These are phyloP conservation scores for Botryotinia calthae DNA, from an alignment of 2,329 filamentous ascomycete genomes.

Conservation along the genomic window DNA sequence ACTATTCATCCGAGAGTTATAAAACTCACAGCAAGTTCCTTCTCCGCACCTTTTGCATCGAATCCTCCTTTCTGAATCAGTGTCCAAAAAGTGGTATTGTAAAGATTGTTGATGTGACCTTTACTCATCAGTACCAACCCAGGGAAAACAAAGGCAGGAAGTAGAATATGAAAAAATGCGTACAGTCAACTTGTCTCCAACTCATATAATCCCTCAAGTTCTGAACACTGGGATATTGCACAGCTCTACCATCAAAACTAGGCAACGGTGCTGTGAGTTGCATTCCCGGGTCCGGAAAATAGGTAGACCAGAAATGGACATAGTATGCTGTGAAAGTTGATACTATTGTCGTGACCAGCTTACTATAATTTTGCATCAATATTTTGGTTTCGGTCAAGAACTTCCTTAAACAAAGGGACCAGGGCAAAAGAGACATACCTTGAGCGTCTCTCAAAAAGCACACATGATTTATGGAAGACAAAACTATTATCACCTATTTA, in stretches of 20 bases:
- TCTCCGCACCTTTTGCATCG: constrained; percentile 75
- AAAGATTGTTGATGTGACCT: constrained; percentile 98
- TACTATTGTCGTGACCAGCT: constrained; percentile 85
- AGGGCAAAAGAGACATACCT: constrained; percentile 51
- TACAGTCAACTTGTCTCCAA: constrained; percentile 96
- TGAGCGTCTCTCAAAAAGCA: constrained; percentile 79
- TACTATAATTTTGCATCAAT: constrained; percentile 51
- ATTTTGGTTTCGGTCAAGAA: neutral
- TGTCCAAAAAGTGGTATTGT: constrained; percentile 96
- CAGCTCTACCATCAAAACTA: constrained; percentile 88
- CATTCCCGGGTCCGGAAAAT: constrained; percentile 68
- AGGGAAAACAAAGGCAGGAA: constrained; percentile 16
- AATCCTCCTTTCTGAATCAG: constrained; percentile 77
- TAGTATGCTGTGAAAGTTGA: constrained; percentile 95
- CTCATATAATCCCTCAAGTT: constrained; percentile 93
- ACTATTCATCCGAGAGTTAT: neutral
- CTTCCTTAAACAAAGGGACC: neutral
- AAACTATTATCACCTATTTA: constrained; percentile 56
- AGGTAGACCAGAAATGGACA: constrained; percentile 72
- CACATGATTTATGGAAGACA: constrained; percentile 78
- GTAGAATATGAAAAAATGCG: constrained; percentile 35
- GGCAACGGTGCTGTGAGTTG: constrained; percentile 73
- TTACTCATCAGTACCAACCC: constrained; percentile 20
- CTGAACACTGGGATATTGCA: constrained; percentile 78
- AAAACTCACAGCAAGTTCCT: constrained; percentile 65